These are phyloP conservation scores for Salvia splendens DNA, from an alignment of 257 asterid genomes.

Conservation along the genomic window DNA sequence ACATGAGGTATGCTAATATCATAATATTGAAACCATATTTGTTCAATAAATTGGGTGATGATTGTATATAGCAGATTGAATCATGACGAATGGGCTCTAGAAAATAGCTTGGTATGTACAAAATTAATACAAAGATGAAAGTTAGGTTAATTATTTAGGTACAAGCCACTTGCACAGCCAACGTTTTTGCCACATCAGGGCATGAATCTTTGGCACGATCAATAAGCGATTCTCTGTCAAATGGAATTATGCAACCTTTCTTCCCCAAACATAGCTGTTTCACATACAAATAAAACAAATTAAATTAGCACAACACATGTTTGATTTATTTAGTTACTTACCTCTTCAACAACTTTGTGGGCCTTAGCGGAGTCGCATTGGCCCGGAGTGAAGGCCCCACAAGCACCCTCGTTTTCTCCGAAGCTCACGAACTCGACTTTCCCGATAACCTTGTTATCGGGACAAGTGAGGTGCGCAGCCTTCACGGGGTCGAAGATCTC, in stretches of 20 bases:
- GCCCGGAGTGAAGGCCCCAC: conserved; percentile 55
- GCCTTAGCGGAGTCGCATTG: conserved; percentile 54
- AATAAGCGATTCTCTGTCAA: conserved; percentile 46
- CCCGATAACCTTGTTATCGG: conserved; percentile 45
- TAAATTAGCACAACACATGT: not conserved
- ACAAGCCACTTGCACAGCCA: conserved; percentile 76
- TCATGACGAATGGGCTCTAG: not conserved
- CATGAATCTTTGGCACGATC: conserved; percentile 53
- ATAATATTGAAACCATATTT: too few relatives aligned
- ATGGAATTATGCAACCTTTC: conserved; percentile 60
- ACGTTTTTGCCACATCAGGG: conserved; percentile 55
- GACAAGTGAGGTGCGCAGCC: conserved; percentile 66
- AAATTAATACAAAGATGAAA: conserved; percentile 16
- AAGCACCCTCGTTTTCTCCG: conserved; percentile 72
- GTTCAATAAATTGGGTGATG: too few relatives aligned
- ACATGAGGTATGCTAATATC: too few relatives aligned
- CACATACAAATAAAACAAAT: not conserved
- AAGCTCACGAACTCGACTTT: conserved; percentile 67
- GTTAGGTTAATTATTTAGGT: conserved; percentile 22
- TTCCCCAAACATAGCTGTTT: conserved; percentile 70
- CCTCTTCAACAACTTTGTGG: conserved; percentile 50
- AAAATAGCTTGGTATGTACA: not conserved
- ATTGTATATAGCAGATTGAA: not conserved
- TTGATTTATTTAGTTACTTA: not conserved
- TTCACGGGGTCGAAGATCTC: conserved; percentile 40